Evolutionary conservation across 257 asterid genomes (phyloP), one percentile per base, ranked within the genome.

Genomic region (Capsicum baccatum): DNA sequence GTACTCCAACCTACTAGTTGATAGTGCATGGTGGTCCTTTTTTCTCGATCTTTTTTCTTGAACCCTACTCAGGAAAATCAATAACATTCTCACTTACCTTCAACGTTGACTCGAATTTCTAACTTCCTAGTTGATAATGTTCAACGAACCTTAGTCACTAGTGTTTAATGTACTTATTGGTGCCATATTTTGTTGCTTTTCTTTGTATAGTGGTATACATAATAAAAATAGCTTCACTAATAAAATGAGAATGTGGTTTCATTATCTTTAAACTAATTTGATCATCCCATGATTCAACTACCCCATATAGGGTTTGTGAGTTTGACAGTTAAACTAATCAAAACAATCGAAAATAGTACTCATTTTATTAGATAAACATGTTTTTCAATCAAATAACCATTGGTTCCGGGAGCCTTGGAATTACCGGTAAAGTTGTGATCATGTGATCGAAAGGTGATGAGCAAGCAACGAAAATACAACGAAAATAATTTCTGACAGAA

Each of bases 231-330:
- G 54, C 5, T 37, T 37, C 78, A 15, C 26, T 16, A 69, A 69
- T 17, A 70, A 16, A 70, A 42, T 70, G 79, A 70, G 26, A 47
- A n/a, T 9, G 16, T 71, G 9, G 17, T 44, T 71, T 71, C 15
- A 9, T 71, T 44, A 9, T 44, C 8, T 37, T 47, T 47, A 71
- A n/a, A 9, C 57, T 10, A n/a, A 47, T 71, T 71, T 6, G 79
- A 47, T 47, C 47, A n/a, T 71, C 79, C 33, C 58, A 47, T 17
- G 37, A 71, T 71, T 71, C 58, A 71, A 71, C 39, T 71, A 71
- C 39, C 79, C 39, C 79, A 71, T 44, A 71, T 71, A 57, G 79
- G 57, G n/a, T 39, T 44, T 47, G 39, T 71, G 79, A 47, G 10
- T 44, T 71, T 71, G 39, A 47, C 47, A 71, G 13, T n/a, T 21